Evolutionary conservation across 108 stramenopile species (phyloP), one percentile per base, ranked within the genome.

Genomic region (Licmophora abbreviata): DNA sequence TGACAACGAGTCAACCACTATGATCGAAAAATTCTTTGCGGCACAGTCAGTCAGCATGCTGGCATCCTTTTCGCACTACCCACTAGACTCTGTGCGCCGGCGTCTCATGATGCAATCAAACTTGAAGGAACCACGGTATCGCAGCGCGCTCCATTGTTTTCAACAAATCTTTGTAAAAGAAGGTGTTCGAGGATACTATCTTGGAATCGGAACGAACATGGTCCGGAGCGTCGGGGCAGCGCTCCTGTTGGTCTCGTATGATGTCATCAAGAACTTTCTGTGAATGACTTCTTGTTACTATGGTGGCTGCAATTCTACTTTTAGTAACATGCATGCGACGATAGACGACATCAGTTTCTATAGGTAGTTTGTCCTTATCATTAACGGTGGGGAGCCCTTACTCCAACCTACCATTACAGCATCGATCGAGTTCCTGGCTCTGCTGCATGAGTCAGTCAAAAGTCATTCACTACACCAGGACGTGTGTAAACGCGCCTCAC

Each of bases 51-150:
- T 95, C 12, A 81, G 85, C 55, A 71, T 93, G 51, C 48, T 74
- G 21, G 93, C 96, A 27, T 96, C 93, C 4, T 91, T 88, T 26
- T 66, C 89, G 32, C 94, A 95, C 20, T 99, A 99, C 75, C 98
- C 98, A 5, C 93, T 99, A 56, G 98, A 99, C 75, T 94, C 94
- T 28, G 83, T 99, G 20, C 82, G 97, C 31, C 76, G 98, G 11
- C 78, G 97, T 43, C 64, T 99, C 47, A 95, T 95, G 96, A 99
- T 99, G 98, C 85, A 93, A 70, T 83, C 83, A 10, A 58, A 73
- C 23, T 43, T 27, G 11, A 48, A 67, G 14, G 58, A 67, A 51
- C 58, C 79, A 56, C n/a, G 46, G 47, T 87, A 87, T 64, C 52
- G 41, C 25, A 73, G 66, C 47, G 67, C 83, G 12, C 24, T 80